Evolutionary conservation across 2,329 filamentous ascomycete genomes (phyloP).

Genomic region (Cordyceps fumosorosea): DNA sequence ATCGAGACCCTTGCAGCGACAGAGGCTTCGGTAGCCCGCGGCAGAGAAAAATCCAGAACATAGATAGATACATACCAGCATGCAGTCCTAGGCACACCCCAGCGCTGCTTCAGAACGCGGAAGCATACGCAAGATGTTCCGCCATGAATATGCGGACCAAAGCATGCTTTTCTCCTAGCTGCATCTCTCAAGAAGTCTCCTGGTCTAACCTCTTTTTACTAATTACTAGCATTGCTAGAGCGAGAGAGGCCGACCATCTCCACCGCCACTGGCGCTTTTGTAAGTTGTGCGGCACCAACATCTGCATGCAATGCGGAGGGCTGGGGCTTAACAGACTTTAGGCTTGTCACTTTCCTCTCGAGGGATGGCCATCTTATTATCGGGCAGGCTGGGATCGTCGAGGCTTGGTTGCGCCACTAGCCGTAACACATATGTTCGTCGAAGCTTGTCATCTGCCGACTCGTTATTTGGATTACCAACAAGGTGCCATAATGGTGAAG

Average conservation of each 20-base stretch:
- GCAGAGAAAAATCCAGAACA: neutral
- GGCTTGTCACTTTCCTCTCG: neutral
- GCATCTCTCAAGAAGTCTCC: neutral
- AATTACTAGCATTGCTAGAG: neutral
- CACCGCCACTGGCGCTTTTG: neutral
- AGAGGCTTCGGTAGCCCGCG: neutral
- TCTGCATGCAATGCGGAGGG: constrained; percentile 9
- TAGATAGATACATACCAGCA: neutral
- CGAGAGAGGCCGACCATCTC: neutral
- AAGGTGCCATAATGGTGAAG: neutral
- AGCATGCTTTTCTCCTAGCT: neutral
- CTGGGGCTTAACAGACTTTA: neutral
- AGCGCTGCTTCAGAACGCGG: neutral
- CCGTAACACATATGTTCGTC: neutral
- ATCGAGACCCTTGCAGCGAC: neutral
- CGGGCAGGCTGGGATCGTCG: neutral
- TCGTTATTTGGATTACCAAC: neutral
- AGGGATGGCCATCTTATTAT: neutral
- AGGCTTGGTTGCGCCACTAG: constrained; percentile 1
- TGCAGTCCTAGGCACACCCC: neutral
- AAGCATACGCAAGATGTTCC: neutral
- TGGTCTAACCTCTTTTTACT: neutral
- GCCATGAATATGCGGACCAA: neutral
- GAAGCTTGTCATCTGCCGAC: neutral
- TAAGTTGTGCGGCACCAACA: neutral